These are phyloP conservation scores for Curvularia lunata DNA, from an alignment of 2,329 filamentous ascomycete species.

Conservation along the genomic window DNA sequence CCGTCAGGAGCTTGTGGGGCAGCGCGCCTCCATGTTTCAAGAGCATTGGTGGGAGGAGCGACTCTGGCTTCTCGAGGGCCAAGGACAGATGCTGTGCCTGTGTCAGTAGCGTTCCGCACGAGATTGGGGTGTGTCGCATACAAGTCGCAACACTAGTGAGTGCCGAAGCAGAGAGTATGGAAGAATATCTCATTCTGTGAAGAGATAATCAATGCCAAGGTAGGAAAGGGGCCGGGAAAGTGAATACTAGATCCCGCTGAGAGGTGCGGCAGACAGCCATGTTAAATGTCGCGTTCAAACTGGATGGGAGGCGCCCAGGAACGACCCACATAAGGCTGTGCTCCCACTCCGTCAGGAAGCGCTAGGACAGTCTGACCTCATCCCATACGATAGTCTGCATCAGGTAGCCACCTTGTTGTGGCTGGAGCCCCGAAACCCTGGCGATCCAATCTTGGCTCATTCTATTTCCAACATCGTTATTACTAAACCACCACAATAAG, in stretches of 20 bases:
- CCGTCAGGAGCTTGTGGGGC: slow-evolving; percentile 66
- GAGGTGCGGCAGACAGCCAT: slow-evolving; percentile 15
- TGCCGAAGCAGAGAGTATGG: slow-evolving; percentile 37
- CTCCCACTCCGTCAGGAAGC: slow-evolving; percentile 12
- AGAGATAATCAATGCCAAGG: slow-evolving; percentile 1
- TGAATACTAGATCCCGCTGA: slow-evolving; percentile 5
- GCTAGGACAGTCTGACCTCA: slow-evolving; percentile 26
- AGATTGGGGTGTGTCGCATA: slow-evolving; percentile 24
- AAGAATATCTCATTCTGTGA: slow-evolving; percentile 37
- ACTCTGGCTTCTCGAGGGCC: slow-evolving; percentile 29
- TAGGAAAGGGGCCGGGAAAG: slow-evolving; percentile 1
- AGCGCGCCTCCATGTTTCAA: slow-evolving; percentile 49
- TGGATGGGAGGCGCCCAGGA: not conserved
- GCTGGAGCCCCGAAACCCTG: slow-evolving; percentile 18
- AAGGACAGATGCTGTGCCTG: slow-evolving; percentile 37
- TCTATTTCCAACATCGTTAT: not conserved
- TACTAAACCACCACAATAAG: not conserved
- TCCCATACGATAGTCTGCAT: slow-evolving; percentile 10
- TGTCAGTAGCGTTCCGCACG: slow-evolving; percentile 24
- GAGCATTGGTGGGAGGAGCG: slow-evolving; percentile 21
- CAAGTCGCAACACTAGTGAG: slow-evolving; percentile 39
- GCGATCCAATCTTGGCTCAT: slow-evolving; percentile 21
- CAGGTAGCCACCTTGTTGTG: slow-evolving; percentile 17
- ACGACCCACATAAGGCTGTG: slow-evolving; percentile 15
- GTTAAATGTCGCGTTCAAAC: slow-evolving; percentile 22